Conservation (phyloP, 2,329 filamentous ascomycete species). For the Gaeumannomyces sp. region DNA sequence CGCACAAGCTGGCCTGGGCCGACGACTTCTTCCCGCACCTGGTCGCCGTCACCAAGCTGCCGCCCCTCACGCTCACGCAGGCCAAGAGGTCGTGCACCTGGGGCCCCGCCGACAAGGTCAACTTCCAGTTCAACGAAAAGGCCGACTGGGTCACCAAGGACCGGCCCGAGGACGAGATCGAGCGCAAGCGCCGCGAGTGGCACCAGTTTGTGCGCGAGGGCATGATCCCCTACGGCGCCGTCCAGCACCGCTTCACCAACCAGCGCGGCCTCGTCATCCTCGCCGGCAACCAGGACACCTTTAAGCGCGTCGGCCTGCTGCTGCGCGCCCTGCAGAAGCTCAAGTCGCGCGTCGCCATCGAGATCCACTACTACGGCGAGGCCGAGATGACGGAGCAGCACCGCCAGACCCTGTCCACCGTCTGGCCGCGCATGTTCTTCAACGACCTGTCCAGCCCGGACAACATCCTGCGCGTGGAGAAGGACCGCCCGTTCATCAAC, state of each 20-base stretch:
- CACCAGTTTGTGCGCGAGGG: slow-evolving; percentile 7
- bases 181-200: slow-evolving; percentile 10
- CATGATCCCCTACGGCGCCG: slow-evolving; percentile 13
- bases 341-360: slow-evolving; percentile 20
- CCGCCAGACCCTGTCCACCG: slow-evolving; percentile 14
- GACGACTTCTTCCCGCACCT: slow-evolving; percentile 13
- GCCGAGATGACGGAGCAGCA: slow-evolving; percentile 18
- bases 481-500: slow-evolving; percentile 25
- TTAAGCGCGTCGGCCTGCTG: slow-evolving; percentile 18
- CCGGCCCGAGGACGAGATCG: slow-evolving; percentile 12
- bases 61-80: slow-evolving; percentile 9
- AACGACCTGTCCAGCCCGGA: slow-evolving; percentile 24
- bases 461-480: slow-evolving; percentile 26
- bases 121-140: slow-evolving; percentile 12
- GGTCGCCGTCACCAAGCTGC: slow-evolving; percentile 10
- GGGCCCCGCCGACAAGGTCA: slow-evolving; percentile 10
- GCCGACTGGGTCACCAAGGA: slow-evolving; percentile 12
- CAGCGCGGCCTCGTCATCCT: slow-evolving; percentile 26
- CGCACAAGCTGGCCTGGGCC: slow-evolving; percentile 11
- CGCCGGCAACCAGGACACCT: slow-evolving; percentile 20
- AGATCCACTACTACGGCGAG: slow-evolving; percentile 24
- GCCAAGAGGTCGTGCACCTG: slow-evolving; percentile 13
- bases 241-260: slow-evolving; percentile 15
- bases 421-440: slow-evolving; percentile 20
- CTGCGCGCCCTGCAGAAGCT: slow-evolving; percentile 16